Evolutionary conservation across 176 grass and related monocot genomes (phyloP).

Genomic region (Oryza meyeriana): DNA sequence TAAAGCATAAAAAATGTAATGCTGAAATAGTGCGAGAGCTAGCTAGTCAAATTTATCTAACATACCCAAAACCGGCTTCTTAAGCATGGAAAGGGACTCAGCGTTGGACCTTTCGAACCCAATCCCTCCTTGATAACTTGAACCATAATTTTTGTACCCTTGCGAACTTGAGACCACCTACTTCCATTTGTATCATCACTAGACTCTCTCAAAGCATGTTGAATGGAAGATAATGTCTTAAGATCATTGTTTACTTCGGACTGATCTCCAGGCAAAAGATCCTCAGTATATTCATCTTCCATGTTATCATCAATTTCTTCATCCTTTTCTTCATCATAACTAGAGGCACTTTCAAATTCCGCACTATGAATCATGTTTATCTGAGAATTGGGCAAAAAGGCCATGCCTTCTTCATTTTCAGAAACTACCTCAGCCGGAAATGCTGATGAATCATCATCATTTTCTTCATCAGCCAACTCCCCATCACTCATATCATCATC

Average conservation of each 20-base stretch:
- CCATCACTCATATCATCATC: slow-evolving; percentile 47
- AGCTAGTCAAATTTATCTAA: slow-evolving; percentile 27
- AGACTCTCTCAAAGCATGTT: slow-evolving; percentile 50
- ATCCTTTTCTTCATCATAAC: slow-evolving; percentile 52
- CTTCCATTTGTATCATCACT: slow-evolving; percentile 49
- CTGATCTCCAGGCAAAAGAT: slow-evolving; percentile 47
- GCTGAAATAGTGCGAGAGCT: slow-evolving; percentile 8
- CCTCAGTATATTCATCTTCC: slow-evolving; percentile 58
- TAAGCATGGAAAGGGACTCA: slow-evolving; percentile 87
- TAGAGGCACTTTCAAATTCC: slow-evolving; percentile 39
- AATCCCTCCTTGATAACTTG: slow-evolving; percentile 97
- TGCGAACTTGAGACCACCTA: slow-evolving; percentile 76
- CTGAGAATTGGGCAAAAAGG: slow-evolving; percentile 32
- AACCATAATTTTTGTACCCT: slow-evolving; percentile 90
- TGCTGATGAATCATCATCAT: slow-evolving; percentile 41
- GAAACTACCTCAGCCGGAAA: slow-evolving; percentile 31
- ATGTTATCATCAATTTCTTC: slow-evolving; percentile 48
- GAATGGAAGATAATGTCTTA: slow-evolving; percentile 50
- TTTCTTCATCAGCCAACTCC: slow-evolving; percentile 50
- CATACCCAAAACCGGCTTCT: slow-evolving; percentile 94
- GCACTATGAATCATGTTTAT: slow-evolving; percentile 27
- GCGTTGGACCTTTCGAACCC: slow-evolving; percentile 76
- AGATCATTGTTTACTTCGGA: slow-evolving; percentile 48
- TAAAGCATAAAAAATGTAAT: slow-evolving; percentile 5
- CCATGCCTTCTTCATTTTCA: slow-evolving; percentile 42